These are phyloP conservation scores for Coemansia sp. DNA, from an alignment of 192 early-diverging fungal genomes.

Conservation along the genomic window DNA sequence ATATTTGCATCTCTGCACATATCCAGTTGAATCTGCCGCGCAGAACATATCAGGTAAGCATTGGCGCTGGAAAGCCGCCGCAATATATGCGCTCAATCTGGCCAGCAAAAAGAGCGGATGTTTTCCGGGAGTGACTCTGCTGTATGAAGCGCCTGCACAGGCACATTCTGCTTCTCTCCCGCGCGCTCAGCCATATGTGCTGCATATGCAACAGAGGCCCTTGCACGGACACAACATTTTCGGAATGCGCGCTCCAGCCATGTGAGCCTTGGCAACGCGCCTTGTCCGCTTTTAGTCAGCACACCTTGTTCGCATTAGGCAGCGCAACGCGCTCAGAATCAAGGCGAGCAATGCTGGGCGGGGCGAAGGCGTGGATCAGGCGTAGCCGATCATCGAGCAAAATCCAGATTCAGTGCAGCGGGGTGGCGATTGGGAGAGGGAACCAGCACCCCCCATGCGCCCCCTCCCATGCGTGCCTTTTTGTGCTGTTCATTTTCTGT, in stretches of 20 bases:
- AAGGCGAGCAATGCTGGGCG: background rate
- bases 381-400: conserved; percentile 11
- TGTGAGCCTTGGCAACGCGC: background rate
- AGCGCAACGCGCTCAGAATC: background rate
- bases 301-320: too few relatives aligned
- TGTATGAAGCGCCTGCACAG: conserved; percentile 7
- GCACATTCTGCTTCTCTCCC: background rate
- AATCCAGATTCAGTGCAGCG: conserved; percentile 11
- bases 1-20: too few relatives aligned
- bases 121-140: background rate
- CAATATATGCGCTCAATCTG: too few relatives aligned
- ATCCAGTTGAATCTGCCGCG: background rate
- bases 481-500: conserved; percentile 12
- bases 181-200: conserved; percentile 1
- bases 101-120: too few relatives aligned
- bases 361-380: conserved; percentile 2
- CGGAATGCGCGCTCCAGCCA: background rate
- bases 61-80: background rate
- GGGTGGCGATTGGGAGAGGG: background rate
- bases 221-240: background rate
- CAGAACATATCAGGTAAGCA: conserved; percentile 7
- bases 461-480: conserved; percentile 1
- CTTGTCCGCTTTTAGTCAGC: background rate
- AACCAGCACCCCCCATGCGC: background rate
- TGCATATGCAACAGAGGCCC: conserved; percentile 4